Percentiles rank a stretch among this genome's conserved stretches.
Evolutionary conservation across 768 basidiomycete genomes (phyloP).

Genomic region (Mycena belliarum): DNA sequence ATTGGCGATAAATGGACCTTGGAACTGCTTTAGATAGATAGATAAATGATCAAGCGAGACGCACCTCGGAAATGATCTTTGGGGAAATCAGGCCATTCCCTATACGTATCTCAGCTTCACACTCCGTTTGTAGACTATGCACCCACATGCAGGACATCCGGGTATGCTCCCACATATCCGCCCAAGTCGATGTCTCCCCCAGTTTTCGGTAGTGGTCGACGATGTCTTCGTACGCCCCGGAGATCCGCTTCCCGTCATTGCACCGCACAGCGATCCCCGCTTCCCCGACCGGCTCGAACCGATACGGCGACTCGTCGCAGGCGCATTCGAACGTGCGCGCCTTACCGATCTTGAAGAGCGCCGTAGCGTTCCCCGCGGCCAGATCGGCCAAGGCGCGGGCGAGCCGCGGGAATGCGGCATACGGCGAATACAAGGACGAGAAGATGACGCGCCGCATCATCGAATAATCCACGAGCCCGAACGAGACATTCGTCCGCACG

Average conservation of each 20-base stretch:
- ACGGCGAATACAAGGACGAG: conserved; percentile 38
- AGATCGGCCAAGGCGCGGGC: conserved; percentile 38
- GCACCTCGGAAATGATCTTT: conserved; percentile 18
- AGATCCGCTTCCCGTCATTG: conserved; percentile 13
- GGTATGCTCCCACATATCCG: background rate
- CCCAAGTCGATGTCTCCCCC: conserved; percentile 2
- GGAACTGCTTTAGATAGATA: no score
- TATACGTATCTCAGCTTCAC: background rate
- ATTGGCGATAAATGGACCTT: conserved; percentile 17
- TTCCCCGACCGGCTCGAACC: background rate
- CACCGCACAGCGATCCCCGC: background rate
- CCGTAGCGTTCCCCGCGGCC: conserved; percentile 31
- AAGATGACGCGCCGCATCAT: conserved; percentile 33
- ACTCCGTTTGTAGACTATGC: background rate
- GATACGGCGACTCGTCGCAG: conserved; percentile 24
- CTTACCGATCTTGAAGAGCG: conserved; percentile 23
- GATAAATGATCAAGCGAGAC: background rate
- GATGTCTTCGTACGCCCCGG: background rate
- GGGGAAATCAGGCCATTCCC: conserved; percentile 19
- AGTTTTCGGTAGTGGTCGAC: background rate
- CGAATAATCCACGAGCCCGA: background rate
- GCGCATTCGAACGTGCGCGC: conserved; percentile 34
- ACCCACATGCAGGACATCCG: conserved; percentile 1
- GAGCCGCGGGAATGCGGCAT: conserved; percentile 32
- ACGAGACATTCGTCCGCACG: no score